Evolutionary conservation across 768 basidiomycete genomes (phyloP).

Genomic region (Mrakia blollopis): DNA sequence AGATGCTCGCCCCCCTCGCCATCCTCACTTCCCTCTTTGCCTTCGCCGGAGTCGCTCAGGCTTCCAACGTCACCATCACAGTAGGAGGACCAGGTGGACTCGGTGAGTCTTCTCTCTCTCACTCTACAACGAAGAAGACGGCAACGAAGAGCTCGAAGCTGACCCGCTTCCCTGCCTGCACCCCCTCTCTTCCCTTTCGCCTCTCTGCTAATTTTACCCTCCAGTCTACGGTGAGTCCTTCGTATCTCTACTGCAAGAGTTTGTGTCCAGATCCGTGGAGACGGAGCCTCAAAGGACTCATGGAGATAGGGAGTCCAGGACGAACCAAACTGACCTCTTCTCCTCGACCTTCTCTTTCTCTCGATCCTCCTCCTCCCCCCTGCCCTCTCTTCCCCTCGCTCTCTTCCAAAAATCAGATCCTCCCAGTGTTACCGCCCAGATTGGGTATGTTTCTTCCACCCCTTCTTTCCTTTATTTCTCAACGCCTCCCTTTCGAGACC

Average conservation of each 20-base stretch:
- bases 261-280: too few relatives aligned
- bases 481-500: too few relatives aligned
- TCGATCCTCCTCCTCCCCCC: background rate
- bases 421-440: background rate
- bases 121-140: background rate
- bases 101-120: background rate
- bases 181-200: background rate
- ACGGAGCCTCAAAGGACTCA: too few relatives aligned
- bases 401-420: background rate
- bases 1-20: slow-evolving; percentile 2
- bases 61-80: background rate
- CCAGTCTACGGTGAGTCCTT: background rate
- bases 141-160: background rate
- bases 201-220: background rate
- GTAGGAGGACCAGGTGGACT: background rate
- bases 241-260: background rate
- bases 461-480: background rate
- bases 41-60: background rate
- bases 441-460: background rate
- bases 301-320: too few relatives aligned
- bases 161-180: background rate
- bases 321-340: background rate
- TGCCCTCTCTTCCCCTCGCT: background rate
- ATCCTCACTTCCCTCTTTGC: background rate
- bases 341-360: background rate